Conservation (phyloP, 2,329 filamentous ascomycete genomes). For the Clarireedia hainanense region DNA sequence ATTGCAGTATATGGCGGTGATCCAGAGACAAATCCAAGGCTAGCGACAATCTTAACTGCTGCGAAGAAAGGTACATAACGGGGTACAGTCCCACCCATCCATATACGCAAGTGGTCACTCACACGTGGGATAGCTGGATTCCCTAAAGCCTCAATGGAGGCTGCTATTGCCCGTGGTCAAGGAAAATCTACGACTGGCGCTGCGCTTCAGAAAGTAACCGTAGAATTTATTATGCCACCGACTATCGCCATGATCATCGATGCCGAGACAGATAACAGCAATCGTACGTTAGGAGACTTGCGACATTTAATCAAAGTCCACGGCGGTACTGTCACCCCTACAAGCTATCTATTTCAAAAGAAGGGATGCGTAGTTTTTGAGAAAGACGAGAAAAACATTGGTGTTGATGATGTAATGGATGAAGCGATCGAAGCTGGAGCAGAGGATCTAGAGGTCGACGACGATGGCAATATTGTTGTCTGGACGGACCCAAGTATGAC, state of each 20-base stretch:
- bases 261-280: constrained; percentile 75
- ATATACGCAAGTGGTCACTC: constrained; percentile 14
- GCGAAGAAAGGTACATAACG: constrained; percentile 64
- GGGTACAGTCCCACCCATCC: constrained; percentile 20
- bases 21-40: constrained; percentile 63
- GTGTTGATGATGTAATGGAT: constrained; percentile 66
- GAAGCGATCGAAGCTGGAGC: constrained; percentile 79
- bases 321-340: constrained; percentile 63
- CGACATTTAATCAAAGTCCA: constrained; percentile 61
- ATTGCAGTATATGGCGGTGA: constrained; percentile 65
- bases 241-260: constrained; percentile 71
- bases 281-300: constrained; percentile 65
- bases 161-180: constrained; percentile 80
- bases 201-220: constrained; percentile 65
- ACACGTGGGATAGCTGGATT: constrained; percentile 50
- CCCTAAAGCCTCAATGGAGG: constrained; percentile 77
- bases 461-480: constrained; percentile 62
- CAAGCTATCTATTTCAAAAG: constrained; percentile 77
- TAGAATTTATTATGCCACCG: constrained; percentile 75
- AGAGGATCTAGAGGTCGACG: constrained; percentile 61
- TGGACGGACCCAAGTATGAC: constrained; percentile 61
- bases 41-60: constrained; percentile 62
- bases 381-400: constrained; percentile 39
- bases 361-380: constrained; percentile 69
- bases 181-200: constrained; percentile 69